Base-by-base conservation (phyloP, 176 grass and related monocot species). In the Carex cristatella region DNA sequence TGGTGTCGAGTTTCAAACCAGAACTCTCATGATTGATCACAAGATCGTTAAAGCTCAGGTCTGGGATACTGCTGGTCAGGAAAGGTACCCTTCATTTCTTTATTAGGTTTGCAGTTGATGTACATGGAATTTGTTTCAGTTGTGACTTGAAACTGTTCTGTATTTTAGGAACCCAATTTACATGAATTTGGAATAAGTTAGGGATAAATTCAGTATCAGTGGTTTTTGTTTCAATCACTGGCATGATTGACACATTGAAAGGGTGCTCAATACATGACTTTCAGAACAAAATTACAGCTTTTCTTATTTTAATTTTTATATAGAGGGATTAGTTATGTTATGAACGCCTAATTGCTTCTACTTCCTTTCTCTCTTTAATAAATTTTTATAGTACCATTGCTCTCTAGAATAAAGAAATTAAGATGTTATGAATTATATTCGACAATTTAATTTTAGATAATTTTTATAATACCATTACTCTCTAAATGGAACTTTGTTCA, bases 1-100 rank as follows among this genome's bases (percentile, higher is more conserved):
- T 65, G 94, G 92, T 28, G 94, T 97, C 58, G 92, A 91, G 85
- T 94, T 97, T 88, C 94, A 94, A 87, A 89, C 94, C 7, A 89
- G 88, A 70, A 94, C 92, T 53, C 65, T 97, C 83, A 33, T 91
- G 83, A 97, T 97, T 65, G 92, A 94, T 71, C 88, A 92, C 60
- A 86, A 86, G n/a, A 77, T 7, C 79, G 89, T 97, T 89, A 97
- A 97, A 89, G 92, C 92, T 51, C 95, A 94, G 95, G 94, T 98
- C 88, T 98, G 95, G 95, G 92, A 94, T 84, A 97, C 94, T 48
- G 94, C 94, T 9, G 92, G 94, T 27, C 92, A 98, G 84, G 91
- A 96, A 74, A 88, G 69, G 79, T 88, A 68, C 23, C 23, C 23
- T 23, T 23, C 23, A 23, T 23, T 23, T 23, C 23, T 48, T 71